A percentile compares a stretch with the other conserved stretches of the same genome.
Evolutionary conservation across 192 early-diverging fungal genomes (phyloP).

Genomic region (Backusella mclennaniae): DNA sequence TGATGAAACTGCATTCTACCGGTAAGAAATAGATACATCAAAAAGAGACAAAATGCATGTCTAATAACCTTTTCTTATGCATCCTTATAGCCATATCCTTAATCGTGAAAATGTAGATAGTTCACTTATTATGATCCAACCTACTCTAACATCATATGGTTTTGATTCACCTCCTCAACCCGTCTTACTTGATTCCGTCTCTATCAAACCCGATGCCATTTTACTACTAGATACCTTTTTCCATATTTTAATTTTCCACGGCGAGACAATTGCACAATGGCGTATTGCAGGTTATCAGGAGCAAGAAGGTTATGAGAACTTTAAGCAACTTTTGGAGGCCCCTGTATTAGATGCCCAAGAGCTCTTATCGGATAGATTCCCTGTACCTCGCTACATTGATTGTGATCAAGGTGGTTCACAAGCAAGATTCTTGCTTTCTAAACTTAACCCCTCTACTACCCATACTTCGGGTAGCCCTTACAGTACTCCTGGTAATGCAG

Average conservation of each 20-base stretch:
- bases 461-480: slow-evolving; percentile 77
- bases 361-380: slow-evolving; percentile 92
- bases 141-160: slow-evolving; percentile 90
- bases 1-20: slow-evolving; percentile 93
- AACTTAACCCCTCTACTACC: slow-evolving; percentile 97
- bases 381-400: slow-evolving; percentile 97
- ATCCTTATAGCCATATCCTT: slow-evolving; percentile 73
- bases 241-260: slow-evolving; percentile 99
- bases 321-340: slow-evolving; percentile 88
- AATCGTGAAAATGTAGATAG: slow-evolving; percentile 96
- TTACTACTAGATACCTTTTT: slow-evolving; percentile 97
- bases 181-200: slow-evolving; percentile 96
- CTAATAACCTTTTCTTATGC: neutral
- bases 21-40: slow-evolving; percentile 41
- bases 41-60: neutral
- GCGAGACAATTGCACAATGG: slow-evolving; percentile 96
- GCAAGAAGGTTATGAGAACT: slow-evolving; percentile 91
- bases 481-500: slow-evolving; percentile 70
- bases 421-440: slow-evolving; percentile 96
- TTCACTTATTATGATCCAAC: slow-evolving; percentile 99
- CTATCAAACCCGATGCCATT: slow-evolving; percentile 92
- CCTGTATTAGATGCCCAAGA: slow-evolving; percentile 92
- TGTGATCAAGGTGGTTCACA: slow-evolving; percentile 96
- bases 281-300: slow-evolving; percentile 95
- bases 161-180: slow-evolving; percentile 87